Base-by-base conservation (phyloP, 1,284 basidiomycete species). In the Ustilago tritici region DNA sequence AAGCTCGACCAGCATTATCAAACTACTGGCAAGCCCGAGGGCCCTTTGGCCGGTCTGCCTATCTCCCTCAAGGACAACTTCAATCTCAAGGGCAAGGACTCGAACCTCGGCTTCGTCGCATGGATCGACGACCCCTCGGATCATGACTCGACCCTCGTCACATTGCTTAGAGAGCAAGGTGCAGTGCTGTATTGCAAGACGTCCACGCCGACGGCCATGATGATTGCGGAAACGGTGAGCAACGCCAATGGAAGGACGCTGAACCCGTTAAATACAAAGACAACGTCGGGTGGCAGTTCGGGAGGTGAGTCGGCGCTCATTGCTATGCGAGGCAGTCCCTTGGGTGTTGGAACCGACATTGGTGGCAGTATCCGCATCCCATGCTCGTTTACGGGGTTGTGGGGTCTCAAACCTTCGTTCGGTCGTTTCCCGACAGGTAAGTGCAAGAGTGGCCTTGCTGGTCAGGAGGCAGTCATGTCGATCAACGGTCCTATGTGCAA, bases 251-350 rank as follows among this genome's bases (percentile, higher is more conserved):
- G 76, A 9, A 54, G 76, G 14, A 76, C 76, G 43, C 62, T 78
- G 17, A 57, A 76, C 36, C 72, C 76, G 4, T 65, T 54, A 57
- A 74, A 78, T 61, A 75, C 65, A 8, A 59, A 58, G 15, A 8
- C 76, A 19, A 70, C 72, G 6, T 36, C 73, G 0, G 81, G 79
- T 35, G 81, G 81, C n/a, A 71, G 66, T 28, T 75, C 70, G 19
- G 81, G 81, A 23, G 81, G 79, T 31, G 81, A 82, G 46, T 69
- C 70, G 23, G 78, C 81, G 19, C 56, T 80, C 53, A 31, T 82
- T 9, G 68, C 75, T 1, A 38, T 70, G 49, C 59, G 64, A 3
- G 81, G 75, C 12, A 73, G 76, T 32, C 61, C 71, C 41, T 58
- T 81, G 3, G 80, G 80, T 34, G 50, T 81, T 3, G 81, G 78